Base-by-base conservation (phyloP, 2,329 filamentous ascomycete genomes). In the Pseudogymnoascus sp. region DNA sequence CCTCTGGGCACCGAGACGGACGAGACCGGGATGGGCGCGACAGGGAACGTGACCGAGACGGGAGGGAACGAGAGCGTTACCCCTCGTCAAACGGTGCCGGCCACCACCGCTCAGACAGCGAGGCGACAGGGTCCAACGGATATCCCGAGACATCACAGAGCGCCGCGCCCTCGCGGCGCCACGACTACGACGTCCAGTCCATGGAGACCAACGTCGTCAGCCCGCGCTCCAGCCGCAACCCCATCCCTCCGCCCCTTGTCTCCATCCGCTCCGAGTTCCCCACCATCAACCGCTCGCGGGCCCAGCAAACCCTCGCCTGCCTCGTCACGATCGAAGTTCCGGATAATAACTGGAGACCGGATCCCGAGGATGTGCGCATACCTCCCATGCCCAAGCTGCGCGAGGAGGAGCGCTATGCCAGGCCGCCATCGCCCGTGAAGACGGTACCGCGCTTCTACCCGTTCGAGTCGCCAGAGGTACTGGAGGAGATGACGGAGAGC, bases 191-290 rank as follows among this genome's bases (percentile, higher is more conserved):
- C 72, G 85, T 96, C 14, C 93, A 97, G 74, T 92, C 93, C 3
- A 96, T 97, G 91, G 93, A 97, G 75, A 91, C 90, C 0, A 89
- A 87, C 35, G 81, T 96, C 16, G 84, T 85, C 67, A 92, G 86
- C 75, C 89, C 91, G 5, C 86, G 89, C 38, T 77, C 82, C 5
- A 82, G 79, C 61, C 90, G 88, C 70, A 96, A 96, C 69, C 91
- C 92, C 0, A 97, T 97, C 64, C 93, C 95, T 0, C 80, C 92
- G 5, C 95, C 95, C 0, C 89, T 86, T 0, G 92, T 99, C n/a
- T 96, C 91, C 0, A 89, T 99, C 59, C 90, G 93, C 64, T 97
- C 93, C 73, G 95, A 99, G 76, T 99, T 97, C 72, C 95, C 95
- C 0, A 97, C 95, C 1, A 84, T 99, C 71, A 97, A 83, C 75